Evolutionary conservation across 2,329 filamentous ascomycete genomes (phyloP).

Genomic region (Ophiostoma populinum): DNA sequence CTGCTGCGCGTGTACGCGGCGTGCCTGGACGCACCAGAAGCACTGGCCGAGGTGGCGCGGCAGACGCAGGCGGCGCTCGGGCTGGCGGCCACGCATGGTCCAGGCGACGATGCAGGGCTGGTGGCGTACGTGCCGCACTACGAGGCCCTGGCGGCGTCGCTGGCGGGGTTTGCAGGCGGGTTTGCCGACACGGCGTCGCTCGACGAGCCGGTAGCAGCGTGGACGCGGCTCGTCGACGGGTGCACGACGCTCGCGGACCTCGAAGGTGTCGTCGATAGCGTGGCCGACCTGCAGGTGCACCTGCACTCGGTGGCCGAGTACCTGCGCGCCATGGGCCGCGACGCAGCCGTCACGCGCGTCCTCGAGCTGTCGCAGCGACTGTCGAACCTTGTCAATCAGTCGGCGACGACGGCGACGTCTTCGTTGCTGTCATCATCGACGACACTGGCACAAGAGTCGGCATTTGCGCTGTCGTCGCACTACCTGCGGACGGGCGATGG

Average conservation of each 20-base stretch:
- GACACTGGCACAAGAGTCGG: conserved; percentile 27
- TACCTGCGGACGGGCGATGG: conserved; percentile 36
- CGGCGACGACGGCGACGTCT: neutral
- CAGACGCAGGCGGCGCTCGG: conserved; percentile 23
- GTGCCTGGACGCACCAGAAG: conserved; percentile 27
- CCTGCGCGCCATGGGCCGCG: conserved; percentile 32
- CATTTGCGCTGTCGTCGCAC: conserved; percentile 32
- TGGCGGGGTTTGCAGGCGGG: conserved; percentile 24
- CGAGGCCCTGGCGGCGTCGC: conserved; percentile 25
- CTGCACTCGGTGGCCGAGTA: conserved; percentile 34
- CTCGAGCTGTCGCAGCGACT: conserved; percentile 29
- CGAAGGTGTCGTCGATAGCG: conserved; percentile 28
- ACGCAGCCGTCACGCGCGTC: conserved; percentile 26
- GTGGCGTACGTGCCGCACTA: conserved; percentile 30
- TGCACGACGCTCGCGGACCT: conserved; percentile 25
- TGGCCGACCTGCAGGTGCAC: conserved; percentile 29
- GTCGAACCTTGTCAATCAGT: conserved; percentile 15
- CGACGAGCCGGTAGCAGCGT: conserved; percentile 22
- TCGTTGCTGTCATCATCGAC: no score
- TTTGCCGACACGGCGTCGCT: conserved; percentile 19
- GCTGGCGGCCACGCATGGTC: conserved; percentile 19
- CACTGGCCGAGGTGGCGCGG: conserved; percentile 21
- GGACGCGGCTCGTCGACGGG: conserved; percentile 24
- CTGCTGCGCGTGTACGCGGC: conserved; percentile 31
- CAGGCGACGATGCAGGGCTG: conserved; percentile 29